Evolutionary conservation across 352 stramenopile species (phyloP), one percentile per base, ranked within the genome.

Genomic region (Globisporangium nodosum): DNA sequence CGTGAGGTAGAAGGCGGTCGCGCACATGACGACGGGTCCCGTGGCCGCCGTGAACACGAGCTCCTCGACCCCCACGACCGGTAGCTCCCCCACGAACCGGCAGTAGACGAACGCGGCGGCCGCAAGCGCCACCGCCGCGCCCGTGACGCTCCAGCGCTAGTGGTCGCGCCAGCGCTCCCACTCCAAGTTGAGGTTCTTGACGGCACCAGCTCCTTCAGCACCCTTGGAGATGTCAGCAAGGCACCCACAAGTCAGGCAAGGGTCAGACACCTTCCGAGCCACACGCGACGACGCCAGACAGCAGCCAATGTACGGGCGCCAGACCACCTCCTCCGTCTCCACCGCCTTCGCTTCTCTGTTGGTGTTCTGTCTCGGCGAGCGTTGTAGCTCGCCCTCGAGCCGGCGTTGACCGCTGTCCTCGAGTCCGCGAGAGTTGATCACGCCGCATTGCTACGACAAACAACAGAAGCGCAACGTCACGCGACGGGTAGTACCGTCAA

Each of bases 161-260:
- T 93, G 83, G 83, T 93, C 83, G 64, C 83, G 81, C 83, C 83
- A 93, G 54, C 77, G 75, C 66, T 93, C 83, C 73, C 81, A 90
- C 65, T 90, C 78, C 47, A 90, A 65, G 56, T 90, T 93, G 35
- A 91, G 65, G 55, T 77, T 91, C 63, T 86, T 74, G 31, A 93
- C 31, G 83, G 83, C 53, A 93, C 83, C 11, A 93, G 68, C 55
- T 93, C 83, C 27, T 80, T 79, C 12, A 88, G 68, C 46, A 93
- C 80, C 5, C 83, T 93, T 51, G n/a, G 15, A 7, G 50, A 20
- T 47, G n/a, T n/a, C n/a, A 52, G n/a, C 35, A 2, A 60, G 27
- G 24, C 20, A 27, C 1, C 37, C 40, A 52, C 40, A 27, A 30
- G 33, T 42, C 18, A 52, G 8, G 16, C 7, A 16, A 11, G 1